phyloP scores from a whole-genome alignment of 164 flowering plant species.

The Magnolia sinica region DNA sequence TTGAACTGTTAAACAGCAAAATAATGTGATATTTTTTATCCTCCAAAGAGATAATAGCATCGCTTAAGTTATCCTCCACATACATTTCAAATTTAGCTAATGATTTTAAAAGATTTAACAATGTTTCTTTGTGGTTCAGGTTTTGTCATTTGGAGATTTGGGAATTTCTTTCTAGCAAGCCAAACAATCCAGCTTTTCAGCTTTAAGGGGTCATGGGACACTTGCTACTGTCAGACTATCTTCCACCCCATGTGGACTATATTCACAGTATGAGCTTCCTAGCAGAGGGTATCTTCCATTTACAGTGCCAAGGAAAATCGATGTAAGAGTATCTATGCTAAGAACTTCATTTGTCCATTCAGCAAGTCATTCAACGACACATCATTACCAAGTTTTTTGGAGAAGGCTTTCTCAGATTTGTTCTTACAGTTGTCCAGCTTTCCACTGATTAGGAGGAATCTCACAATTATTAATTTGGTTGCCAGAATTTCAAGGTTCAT shows the following conservation, averaged over 20 bases:
- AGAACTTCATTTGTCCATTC: conserved; percentile 28
- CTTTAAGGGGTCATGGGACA: conserved; percentile 26
- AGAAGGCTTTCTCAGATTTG: conserved; percentile 36
- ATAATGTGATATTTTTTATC: too few relatives aligned
- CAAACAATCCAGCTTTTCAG: conserved; percentile 21
- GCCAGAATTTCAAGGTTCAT: conserved; percentile 59
- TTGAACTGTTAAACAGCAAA: too few relatives aligned
- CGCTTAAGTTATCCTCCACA: too few relatives aligned
- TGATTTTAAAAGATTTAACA: too few relatives aligned
- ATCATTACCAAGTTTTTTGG: conserved; percentile 59
- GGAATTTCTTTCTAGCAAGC: conserved; percentile 16
- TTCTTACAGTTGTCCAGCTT: conserved; percentile 24
- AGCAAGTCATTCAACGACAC: conserved; percentile 21
- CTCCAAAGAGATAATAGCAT: too few relatives aligned
- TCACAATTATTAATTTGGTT: conserved; percentile 57
- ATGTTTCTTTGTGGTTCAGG: conserved; percentile 28
- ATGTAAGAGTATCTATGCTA: conserved; percentile 13
- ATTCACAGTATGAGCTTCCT: conserved; percentile 23
- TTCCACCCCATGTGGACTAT: conserved; percentile 24
- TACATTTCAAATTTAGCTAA: too few relatives aligned
- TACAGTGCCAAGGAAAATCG: conserved; percentile 10
- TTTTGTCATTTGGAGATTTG: conserved; percentile 37
- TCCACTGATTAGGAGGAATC: conserved; percentile 58
- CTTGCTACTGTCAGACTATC: conserved; percentile 22
- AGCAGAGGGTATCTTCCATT: conserved; percentile 11